Evolutionary conservation across 108 stramenopile genomes (phyloP).

Genomic region (Skeletonema costatum): DNA sequence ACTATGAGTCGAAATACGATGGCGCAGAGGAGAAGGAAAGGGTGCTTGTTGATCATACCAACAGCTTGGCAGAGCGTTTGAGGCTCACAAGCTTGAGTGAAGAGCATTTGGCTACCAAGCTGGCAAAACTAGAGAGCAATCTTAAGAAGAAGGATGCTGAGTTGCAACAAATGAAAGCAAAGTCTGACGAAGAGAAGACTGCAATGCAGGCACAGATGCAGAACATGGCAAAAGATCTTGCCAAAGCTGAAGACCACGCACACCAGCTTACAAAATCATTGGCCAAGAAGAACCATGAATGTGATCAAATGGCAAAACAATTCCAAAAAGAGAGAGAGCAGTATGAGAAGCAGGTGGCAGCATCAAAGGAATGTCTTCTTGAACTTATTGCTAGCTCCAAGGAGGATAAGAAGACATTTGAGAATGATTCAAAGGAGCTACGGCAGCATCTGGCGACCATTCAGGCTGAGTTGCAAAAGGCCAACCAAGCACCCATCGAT

Average conservation of each 20-base stretch:
- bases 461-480: slow-evolving; percentile 5
- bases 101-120: slow-evolving; percentile 39
- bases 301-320: slow-evolving; percentile 17
- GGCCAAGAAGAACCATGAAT: slow-evolving; percentile 22
- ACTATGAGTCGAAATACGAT: slow-evolving; percentile 43
- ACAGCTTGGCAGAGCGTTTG: slow-evolving; percentile 43
- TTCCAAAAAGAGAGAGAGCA: slow-evolving; percentile 29
- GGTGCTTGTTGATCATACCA: slow-evolving; percentile 47
- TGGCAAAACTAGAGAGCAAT: slow-evolving; percentile 48
- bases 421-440: slow-evolving; percentile 35
- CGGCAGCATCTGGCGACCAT: slow-evolving; percentile 16
- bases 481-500: not conserved
- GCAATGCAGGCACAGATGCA: slow-evolving; percentile 3
- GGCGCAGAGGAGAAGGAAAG: slow-evolving; percentile 50
- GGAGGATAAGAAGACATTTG: slow-evolving; percentile 42
- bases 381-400: slow-evolving; percentile 41
- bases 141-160: slow-evolving; percentile 51
- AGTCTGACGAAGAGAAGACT: slow-evolving; percentile 6
- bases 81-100: slow-evolving; percentile 41
- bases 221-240: slow-evolving; percentile 1
- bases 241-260: slow-evolving; percentile 1
- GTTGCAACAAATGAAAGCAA: slow-evolving; percentile 27
- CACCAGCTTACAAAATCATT: slow-evolving; percentile 13
- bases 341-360: slow-evolving; percentile 37
- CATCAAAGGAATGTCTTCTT: slow-evolving; percentile 31